These are phyloP conservation scores for Dendrothele bispora DNA, from an alignment of 768 basidiomycete genomes.

Conservation along the genomic window DNA sequence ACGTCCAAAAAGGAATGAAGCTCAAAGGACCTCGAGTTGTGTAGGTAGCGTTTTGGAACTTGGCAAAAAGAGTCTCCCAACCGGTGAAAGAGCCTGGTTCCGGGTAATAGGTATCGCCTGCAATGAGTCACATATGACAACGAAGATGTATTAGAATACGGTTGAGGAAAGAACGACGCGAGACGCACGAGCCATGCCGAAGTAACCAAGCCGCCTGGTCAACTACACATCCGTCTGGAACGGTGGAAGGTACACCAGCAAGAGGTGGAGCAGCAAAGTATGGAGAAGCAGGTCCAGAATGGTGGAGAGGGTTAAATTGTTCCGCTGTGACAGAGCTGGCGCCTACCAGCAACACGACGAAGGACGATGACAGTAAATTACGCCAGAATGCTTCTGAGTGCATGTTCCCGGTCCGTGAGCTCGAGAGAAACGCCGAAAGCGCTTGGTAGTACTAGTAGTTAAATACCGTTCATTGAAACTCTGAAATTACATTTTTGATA, in stretches of 20 bases:
- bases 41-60: conserved; percentile 40
- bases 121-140: no score
- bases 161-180: no score
- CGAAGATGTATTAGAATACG: background rate
- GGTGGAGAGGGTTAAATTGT: conserved; percentile 38
- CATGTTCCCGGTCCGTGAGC: no score
- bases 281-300: conserved; percentile 42
- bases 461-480: no score
- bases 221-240: conserved; percentile 37
- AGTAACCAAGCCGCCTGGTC: conserved; percentile 46
- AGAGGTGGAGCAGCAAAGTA: conserved; percentile 44
- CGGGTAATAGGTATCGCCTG: no score
- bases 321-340: background rate
- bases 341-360: no score
- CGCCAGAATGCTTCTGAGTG: no score
- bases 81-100: conserved; percentile 40
- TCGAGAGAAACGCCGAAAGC: no score
- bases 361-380: no score
- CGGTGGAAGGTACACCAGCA: conserved; percentile 27
- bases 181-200: conserved; percentile 39
- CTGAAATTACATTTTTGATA: no score
- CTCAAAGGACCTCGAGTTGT: conserved; percentile 36
- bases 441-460: no score
- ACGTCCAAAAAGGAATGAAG: conserved; percentile 41
- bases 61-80: conserved; percentile 36